Evolutionary conservation across 2,329 filamentous ascomycete genomes (phyloP).

Genomic region (Talaromyces sp.): DNA sequence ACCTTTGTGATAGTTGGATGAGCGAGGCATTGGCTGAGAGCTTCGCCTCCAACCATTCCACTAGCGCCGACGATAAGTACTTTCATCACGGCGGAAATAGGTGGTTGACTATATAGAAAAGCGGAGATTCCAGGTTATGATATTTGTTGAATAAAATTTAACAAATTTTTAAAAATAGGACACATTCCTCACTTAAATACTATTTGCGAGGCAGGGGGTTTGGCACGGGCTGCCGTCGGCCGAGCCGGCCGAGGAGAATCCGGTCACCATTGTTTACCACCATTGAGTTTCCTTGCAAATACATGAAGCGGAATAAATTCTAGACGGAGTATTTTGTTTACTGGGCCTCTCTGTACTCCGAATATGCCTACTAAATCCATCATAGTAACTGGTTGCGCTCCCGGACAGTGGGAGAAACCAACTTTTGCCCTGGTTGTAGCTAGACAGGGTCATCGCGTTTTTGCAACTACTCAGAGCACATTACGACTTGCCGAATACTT

Average conservation of each 20-base stretch:
- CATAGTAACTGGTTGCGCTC: neutral
- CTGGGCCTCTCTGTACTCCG: neutral
- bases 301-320: neutral
- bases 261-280: neutral
- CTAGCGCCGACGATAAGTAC: neutral
- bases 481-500: too few relatives aligned
- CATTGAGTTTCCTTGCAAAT: neutral
- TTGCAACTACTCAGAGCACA: too few relatives aligned
- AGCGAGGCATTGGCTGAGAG: neutral
- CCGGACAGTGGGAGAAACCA: neutral
- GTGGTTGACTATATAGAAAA: neutral
- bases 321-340: neutral
- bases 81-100: neutral
- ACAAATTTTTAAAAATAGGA: neutral
- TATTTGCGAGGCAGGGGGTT: neutral
- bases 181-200: neutral
- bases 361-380: neutral
- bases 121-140: neutral
- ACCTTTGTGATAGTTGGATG: neutral
- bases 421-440: too few relatives aligned
- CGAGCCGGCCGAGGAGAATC: neutral
- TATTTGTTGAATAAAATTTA: neutral
- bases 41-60: neutral
- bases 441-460: too few relatives aligned
- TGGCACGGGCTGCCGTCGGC: neutral